Evolutionary conservation across 2,329 filamentous ascomycete species (phyloP), one percentile per base, ranked within the genome.

Genomic region (Aspergillus costaricaensis): DNA sequence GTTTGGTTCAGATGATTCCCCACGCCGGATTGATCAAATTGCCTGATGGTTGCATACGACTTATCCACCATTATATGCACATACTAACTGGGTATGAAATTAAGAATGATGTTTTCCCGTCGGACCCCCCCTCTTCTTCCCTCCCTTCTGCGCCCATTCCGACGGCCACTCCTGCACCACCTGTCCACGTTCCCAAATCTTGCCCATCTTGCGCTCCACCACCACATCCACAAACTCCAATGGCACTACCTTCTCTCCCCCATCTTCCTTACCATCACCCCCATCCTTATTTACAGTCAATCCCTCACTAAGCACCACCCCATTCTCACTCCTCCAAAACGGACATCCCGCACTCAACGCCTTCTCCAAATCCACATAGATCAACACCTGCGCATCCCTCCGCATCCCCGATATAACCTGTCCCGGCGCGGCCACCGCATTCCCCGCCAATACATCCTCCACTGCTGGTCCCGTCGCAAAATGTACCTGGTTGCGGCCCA

Each of bases 401-500:
- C 94, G 82, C 91, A 96, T 96, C 0, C 92, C 92, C 41, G 88
- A 92, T 23, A 94, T 84, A 2, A 93, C 90, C 58, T 66, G 10
- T 27, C 53, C 49, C 50, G 25, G 49, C 21, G 10, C n/a, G 43
- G 8, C 36, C 14, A 25, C 30, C 27, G 15, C 39, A 32, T 39
- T 32, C 15, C 19, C 12, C 36, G 12, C 30, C 21, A 76, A 58
- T 41, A 79, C 69, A 15, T 72, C 69, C 4, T 72, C 68, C 47
- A 75, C 66, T 0, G 90, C 87, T 12, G 93, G 79, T 0, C 91
- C 92, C 5, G 87, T 86, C 2, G 91, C 91, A 73, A 95, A 96
- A 77, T 99, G 95, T 27, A 98, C 89, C 71, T 98, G 94, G 64
- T 90, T 96, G 57, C 95, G 79, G 0, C 81, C 82, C 95, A 98